Percentiles rank a stretch among this genome's conserved stretches.
Evolutionary conservation across 2,329 filamentous ascomycete species (phyloP).

Genomic region (Truncatella angustata): DNA sequence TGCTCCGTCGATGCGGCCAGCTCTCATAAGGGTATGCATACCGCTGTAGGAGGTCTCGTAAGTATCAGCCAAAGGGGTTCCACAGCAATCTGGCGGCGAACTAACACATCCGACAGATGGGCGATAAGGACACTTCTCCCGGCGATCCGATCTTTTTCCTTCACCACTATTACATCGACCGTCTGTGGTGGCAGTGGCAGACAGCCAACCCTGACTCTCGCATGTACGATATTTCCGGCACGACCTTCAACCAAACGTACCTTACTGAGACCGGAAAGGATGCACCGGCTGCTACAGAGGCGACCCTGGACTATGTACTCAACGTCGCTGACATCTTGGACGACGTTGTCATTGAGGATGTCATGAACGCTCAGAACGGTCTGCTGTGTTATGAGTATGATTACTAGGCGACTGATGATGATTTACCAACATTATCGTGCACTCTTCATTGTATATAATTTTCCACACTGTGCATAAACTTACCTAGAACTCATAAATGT

Average conservation of each 20-base stretch:
- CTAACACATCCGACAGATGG: neutral
- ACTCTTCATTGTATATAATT: too few relatives aligned
- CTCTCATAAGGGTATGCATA: conserved; percentile 3
- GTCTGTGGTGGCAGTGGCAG: conserved; percentile 25
- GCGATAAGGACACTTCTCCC: neutral
- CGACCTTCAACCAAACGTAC: neutral
- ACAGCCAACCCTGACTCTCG: conserved; percentile 16
- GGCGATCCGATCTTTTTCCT: conserved; percentile 23
- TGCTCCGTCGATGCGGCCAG: neutral
- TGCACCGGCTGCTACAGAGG: neutral
- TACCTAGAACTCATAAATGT: too few relatives aligned
- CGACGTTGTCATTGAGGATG: neutral
- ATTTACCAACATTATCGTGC: too few relatives aligned
- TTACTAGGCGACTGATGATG: conserved; percentile 3
- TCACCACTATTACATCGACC: conserved; percentile 23
- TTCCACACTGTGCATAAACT: too few relatives aligned
- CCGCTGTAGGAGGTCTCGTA: neutral
- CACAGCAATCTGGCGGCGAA: neutral
- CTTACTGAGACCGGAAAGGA: neutral
- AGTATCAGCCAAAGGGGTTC: neutral
- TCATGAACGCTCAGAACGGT: conserved; percentile 2
- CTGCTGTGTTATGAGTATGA: conserved; percentile 2
- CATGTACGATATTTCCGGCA: conserved; percentile 13
- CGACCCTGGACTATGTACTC: neutral
- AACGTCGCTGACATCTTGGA: neutral